Base-by-base conservation (phyloP, 2,329 filamentous ascomycete species). In the Botryotinia convoluta region DNA sequence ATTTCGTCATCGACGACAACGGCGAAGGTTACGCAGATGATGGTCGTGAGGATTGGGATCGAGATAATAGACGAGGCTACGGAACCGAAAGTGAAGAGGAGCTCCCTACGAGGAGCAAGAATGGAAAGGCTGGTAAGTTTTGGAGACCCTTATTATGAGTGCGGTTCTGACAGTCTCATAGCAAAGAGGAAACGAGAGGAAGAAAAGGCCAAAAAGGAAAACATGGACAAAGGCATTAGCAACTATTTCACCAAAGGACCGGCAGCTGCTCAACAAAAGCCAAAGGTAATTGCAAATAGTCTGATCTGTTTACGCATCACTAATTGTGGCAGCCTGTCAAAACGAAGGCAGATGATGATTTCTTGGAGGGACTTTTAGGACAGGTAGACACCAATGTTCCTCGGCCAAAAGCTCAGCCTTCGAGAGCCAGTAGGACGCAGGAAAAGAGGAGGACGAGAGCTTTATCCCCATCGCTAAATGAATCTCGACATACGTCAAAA, bases 1-100 rank as follows among this genome's bases (percentile, higher is more conserved):
- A 99, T 84, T 99, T 99, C 80, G 95, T 99, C 70, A 95, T 99
- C 74, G 96, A 98, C 85, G 96, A 99, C 84, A 97, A 98, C 84
- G 95, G 95, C 80, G 94, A 95, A 81, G 95, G 96, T 54, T 99
- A 99, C 80, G 95, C 94, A 77, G 95, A 98, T 81, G 96, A 98
- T 81, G 96, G 96, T 74, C 91, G 96, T 72, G 95, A 97, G 83
- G 96, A 98, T 79, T 95, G 95, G 95, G 87, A 91, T 76, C 85
- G 87, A 14, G 77, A 72, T 26, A 20, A 60, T 44, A 86, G 86
- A 74, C 85, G 89, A 81, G 86, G 87, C 76, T 89, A 92, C 81
- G 88, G 91, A 75, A 92, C 91, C 51, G 94, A 96, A 74, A 95
- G 90, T 75, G 93, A 97, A 60, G 91, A 91, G 51, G 89, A 93